phyloP scores from a whole-genome alignment of 805 yeast species.

The Wickerhamomyces mucosus region DNA sequence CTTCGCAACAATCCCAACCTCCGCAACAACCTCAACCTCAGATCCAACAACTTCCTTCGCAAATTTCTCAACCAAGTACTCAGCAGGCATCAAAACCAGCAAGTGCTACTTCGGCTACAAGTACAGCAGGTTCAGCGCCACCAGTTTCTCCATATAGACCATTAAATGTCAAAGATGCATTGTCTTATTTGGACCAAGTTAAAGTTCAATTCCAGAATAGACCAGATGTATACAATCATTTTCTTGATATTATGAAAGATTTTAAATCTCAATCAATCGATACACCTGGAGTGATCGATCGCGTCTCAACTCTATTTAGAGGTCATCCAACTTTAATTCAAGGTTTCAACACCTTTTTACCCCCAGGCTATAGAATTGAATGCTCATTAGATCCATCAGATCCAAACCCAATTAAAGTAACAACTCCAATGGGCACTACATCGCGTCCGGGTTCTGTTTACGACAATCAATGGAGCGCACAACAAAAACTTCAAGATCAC shows the following conservation, averaged over 20 bases:
- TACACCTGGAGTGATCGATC: slow-evolving; percentile 96
- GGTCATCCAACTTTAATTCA: slow-evolving; percentile 93
- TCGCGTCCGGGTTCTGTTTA: slow-evolving; percentile 19
- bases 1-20: slow-evolving; percentile 8
- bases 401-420: slow-evolving; percentile 86
- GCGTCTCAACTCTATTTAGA: slow-evolving; percentile 83
- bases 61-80: slow-evolving; percentile 1
- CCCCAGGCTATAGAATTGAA: slow-evolving; percentile 92
- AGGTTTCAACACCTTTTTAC: slow-evolving; percentile 95
- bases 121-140: slow-evolving; percentile 12
- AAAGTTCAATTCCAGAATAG: slow-evolving; percentile 85
- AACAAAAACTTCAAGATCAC: slow-evolving; percentile 3
- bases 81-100: slow-evolving; percentile 15
- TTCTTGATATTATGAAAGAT: slow-evolving; percentile 97
- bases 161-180: slow-evolving; percentile 90
- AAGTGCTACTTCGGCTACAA: slow-evolving; percentile 2
- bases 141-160: slow-evolving; percentile 52
- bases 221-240: slow-evolving; percentile 93
- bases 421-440: slow-evolving; percentile 91
- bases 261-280: slow-evolving; percentile 93
- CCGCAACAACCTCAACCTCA: slow-evolving; percentile 5
- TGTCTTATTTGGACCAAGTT: slow-evolving; percentile 91
- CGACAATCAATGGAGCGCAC: neutral
- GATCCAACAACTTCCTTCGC: slow-evolving; percentile 5
- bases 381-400: slow-evolving; percentile 85